Evolutionary conservation across 805 yeast genomes (phyloP).

Genomic region (Candida corydali): DNA sequence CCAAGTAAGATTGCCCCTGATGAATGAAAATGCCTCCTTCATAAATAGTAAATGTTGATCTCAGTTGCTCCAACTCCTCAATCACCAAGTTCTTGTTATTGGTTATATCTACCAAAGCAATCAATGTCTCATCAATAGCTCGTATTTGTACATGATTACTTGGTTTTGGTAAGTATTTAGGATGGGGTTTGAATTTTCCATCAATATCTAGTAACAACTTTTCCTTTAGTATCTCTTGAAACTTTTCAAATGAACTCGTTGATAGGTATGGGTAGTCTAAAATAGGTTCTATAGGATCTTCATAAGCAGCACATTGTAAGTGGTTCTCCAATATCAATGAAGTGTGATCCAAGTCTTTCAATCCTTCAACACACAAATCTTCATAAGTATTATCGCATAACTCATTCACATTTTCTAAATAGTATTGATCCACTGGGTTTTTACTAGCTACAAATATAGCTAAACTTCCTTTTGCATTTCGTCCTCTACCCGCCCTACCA

Average conservation of each 20-base stretch:
- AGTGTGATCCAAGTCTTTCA: conserved; percentile 29
- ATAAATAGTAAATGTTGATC: conserved; percentile 87
- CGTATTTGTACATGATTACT: conserved; percentile 70
- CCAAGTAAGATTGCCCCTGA: conserved; percentile 88
- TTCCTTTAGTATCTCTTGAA: conserved; percentile 26
- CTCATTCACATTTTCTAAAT: conserved; percentile 63
- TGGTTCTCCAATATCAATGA: conserved; percentile 67
- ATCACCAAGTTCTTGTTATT: conserved; percentile 71
- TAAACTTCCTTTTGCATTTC: conserved; percentile 63
- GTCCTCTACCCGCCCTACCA: conserved; percentile 95
- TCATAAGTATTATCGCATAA: conserved; percentile 43
- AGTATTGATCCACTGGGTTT: conserved; percentile 83
- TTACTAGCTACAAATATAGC: conserved; percentile 81
- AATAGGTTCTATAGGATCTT: conserved; percentile 56
- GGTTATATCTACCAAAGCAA: conserved; percentile 88
- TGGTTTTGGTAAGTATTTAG: conserved; percentile 76
- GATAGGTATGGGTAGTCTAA: conserved; percentile 59
- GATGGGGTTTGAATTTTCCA: conserved; percentile 29
- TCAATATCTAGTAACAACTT: conserved; percentile 33
- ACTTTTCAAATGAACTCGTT: conserved; percentile 14
- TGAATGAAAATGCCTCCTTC: conserved; percentile 91
- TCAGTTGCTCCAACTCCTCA: conserved; percentile 83
- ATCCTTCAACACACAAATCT: conserved; percentile 37
- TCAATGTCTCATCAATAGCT: conserved; percentile 76
- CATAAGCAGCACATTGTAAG: conserved; percentile 92